These are phyloP conservation scores for Trichoderma sp. DNA, from an alignment of 2,329 filamentous ascomycete genomes.

Conservation along the genomic window DNA sequence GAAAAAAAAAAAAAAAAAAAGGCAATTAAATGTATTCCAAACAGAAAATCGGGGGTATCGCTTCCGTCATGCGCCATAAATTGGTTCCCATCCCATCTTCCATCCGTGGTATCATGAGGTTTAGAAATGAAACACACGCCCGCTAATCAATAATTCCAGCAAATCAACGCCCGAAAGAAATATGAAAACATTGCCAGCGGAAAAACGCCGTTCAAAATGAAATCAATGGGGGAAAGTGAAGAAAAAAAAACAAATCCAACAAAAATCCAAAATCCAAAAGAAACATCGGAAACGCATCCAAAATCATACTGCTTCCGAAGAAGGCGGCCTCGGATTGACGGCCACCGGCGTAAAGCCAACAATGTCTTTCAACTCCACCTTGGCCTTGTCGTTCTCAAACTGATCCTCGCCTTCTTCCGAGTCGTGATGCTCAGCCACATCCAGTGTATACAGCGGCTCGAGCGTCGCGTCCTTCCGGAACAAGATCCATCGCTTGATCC, in stretches of 20 bases:
- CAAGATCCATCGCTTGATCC: slow-evolving; percentile 59
- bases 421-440: slow-evolving; percentile 40
- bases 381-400: slow-evolving; percentile 43
- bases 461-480: slow-evolving; percentile 47
- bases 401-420: slow-evolving; percentile 35
- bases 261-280: neutral
- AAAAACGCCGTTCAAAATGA: neutral
- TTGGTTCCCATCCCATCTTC: slow-evolving; percentile 7
- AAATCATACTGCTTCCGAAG: neutral
- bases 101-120: slow-evolving; percentile 26
- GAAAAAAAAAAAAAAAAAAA: neutral
- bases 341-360: slow-evolving; percentile 35
- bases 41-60: slow-evolving; percentile 26
- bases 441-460: slow-evolving; percentile 47
- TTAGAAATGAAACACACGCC: slow-evolving; percentile 15
- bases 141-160: slow-evolving; percentile 4
- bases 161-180: slow-evolving; percentile 11
- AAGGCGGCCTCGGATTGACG: slow-evolving; percentile 20
- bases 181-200: neutral
- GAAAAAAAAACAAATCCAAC: neutral
- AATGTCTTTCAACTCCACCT: slow-evolving; percentile 43
- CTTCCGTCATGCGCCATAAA: slow-evolving; percentile 25
- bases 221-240: no score
- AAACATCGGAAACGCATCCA: neutral
- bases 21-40: neutral